Percentiles rank a stretch among this genome's conserved stretches.
Evolutionary conservation across 2,329 filamentous ascomycete genomes (phyloP).

Genomic region (Rhinocladiella mackenziei): DNA sequence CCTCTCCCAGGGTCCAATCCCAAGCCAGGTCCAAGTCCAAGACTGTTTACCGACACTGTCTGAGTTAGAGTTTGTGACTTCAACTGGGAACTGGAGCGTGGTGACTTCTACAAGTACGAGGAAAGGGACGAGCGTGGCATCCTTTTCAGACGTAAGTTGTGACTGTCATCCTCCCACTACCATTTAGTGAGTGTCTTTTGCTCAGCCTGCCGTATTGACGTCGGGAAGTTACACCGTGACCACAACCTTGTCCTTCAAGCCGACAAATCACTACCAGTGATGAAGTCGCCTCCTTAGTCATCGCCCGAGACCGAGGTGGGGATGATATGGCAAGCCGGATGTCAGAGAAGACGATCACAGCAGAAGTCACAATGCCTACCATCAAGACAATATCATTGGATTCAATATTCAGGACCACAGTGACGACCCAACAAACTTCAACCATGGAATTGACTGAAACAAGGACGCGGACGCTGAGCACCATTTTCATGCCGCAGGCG

Average conservation of each 20-base stretch:
- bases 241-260: conserved; percentile 14
- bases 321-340: not conserved
- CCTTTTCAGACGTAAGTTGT: conserved; percentile 15
- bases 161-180: not conserved
- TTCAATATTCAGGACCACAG: conserved; percentile 2
- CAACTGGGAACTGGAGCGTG: conserved; percentile 22
- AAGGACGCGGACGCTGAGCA: conserved; percentile 5
- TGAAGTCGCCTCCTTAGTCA: conserved; percentile 9
- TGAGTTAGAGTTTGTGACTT: conserved; percentile 13
- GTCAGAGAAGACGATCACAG: conserved; percentile 13
- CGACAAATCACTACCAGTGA: conserved; percentile 11
- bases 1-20: conserved; percentile 12
- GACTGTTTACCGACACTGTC: conserved; percentile 13
- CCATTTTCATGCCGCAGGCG: no score
- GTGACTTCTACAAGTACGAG: conserved; percentile 6
- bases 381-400: conserved; percentile 13
- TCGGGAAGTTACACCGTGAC: conserved; percentile 9
- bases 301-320: conserved; percentile 4
- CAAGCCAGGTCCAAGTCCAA: conserved; percentile 16
- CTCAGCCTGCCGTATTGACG: conserved; percentile 12
- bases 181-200: not conserved
- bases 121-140: conserved; percentile 11
- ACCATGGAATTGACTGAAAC: conserved; percentile 12
- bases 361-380: conserved; percentile 16
- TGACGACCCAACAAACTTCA: conserved; percentile 10